Evolutionary conservation across 2,329 filamentous ascomycete genomes (phyloP).

Genomic region (Huntiella abstrusa): DNA sequence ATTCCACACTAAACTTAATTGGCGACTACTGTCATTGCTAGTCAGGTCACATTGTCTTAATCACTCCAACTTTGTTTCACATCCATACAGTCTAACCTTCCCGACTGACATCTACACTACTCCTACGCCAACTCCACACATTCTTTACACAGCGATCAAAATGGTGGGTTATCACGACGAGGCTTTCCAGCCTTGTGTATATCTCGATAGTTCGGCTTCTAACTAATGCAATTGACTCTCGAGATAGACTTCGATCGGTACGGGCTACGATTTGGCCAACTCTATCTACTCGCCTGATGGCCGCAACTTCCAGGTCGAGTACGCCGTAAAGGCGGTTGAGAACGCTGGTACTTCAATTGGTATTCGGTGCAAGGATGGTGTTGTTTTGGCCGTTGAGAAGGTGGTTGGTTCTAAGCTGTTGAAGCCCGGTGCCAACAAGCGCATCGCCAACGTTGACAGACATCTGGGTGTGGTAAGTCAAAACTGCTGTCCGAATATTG

Average conservation of each 20-base stretch:
- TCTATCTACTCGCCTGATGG: slow-evolving; percentile 99
- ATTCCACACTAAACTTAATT: not conserved
- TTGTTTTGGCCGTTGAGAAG: slow-evolving; percentile 93
- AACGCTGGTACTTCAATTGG: slow-evolving; percentile 92
- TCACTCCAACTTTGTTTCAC: too few relatives aligned
- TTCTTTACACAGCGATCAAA: not conserved
- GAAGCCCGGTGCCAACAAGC: slow-evolving; percentile 89
- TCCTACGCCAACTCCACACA: not conserved
- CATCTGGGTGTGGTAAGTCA: slow-evolving; percentile 74
- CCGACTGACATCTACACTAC: not conserved
- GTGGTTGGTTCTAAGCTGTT: slow-evolving; percentile 87
- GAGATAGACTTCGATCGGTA: slow-evolving; percentile 89
- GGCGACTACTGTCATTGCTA: not conserved
- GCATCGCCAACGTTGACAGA: slow-evolving; percentile 84
- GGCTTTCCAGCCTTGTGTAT: not conserved
- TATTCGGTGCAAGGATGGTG: slow-evolving; percentile 91
- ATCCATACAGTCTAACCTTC: too few relatives aligned
- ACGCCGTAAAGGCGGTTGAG: slow-evolving; percentile 95
- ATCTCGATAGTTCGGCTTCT: not conserved
- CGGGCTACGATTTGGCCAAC: slow-evolving; percentile 97
- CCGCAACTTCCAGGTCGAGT: slow-evolving; percentile 98
- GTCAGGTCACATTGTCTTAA: not conserved
- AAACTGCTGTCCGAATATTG: not conserved
- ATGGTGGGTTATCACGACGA: slow-evolving; percentile 1
- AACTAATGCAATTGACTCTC: not conserved